A percentile compares a stretch with the other conserved stretches of the same genome.
phyloP scores from a whole-genome alignment of 768 basidiomycete species.

The Sistotremastrum suecicum region DNA sequence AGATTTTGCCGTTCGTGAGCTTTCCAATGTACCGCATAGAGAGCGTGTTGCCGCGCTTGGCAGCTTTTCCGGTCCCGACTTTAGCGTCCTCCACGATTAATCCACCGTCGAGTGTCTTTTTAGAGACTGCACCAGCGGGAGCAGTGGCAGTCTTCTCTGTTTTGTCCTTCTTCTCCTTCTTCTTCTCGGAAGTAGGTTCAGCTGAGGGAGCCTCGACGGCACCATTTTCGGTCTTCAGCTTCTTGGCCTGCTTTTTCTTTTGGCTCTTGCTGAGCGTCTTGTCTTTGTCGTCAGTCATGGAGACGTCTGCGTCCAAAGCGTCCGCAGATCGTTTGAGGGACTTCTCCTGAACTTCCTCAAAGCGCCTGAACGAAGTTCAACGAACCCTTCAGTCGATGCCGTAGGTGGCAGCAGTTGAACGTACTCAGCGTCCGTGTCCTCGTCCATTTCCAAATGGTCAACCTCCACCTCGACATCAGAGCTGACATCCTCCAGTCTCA shows the following conservation, averaged over 20 bases:
- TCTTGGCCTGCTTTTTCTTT: conserved; percentile 60
- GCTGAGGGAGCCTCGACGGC: conserved; percentile 20
- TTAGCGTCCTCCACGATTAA: conserved; percentile 67
- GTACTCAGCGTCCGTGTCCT: conserved; percentile 27
- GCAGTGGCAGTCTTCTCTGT: conserved; percentile 14
- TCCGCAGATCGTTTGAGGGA: conserved; percentile 57
- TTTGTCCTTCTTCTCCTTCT: conserved; percentile 22
- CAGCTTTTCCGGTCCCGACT: conserved; percentile 68
- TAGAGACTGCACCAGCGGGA: conserved; percentile 6
- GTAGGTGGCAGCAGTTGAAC: conserved; percentile 7
- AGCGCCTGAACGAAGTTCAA: conserved; percentile 32
- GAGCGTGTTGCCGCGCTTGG: conserved; percentile 74
- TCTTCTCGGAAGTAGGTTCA: conserved; percentile 15
- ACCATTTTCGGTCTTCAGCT: conserved; percentile 51
- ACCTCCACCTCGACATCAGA: conserved; percentile 71
- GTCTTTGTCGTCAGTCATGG: conserved; percentile 16
- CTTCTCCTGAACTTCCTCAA: conserved; percentile 55
- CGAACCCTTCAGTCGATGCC: neutral
- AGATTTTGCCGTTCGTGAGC: conserved; percentile 57
- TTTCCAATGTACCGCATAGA: conserved; percentile 91
- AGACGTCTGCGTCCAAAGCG: conserved; percentile 24
- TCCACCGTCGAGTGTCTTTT: conserved; percentile 50
- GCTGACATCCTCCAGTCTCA: conserved; percentile 60
- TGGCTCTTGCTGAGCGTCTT: conserved; percentile 34
- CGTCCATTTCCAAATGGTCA: conserved; percentile 33